A percentile compares a stretch with the other conserved stretches of the same genome.
phyloP scores from a whole-genome alignment of 164 flowering plant species.

The Magnolia sinica region DNA sequence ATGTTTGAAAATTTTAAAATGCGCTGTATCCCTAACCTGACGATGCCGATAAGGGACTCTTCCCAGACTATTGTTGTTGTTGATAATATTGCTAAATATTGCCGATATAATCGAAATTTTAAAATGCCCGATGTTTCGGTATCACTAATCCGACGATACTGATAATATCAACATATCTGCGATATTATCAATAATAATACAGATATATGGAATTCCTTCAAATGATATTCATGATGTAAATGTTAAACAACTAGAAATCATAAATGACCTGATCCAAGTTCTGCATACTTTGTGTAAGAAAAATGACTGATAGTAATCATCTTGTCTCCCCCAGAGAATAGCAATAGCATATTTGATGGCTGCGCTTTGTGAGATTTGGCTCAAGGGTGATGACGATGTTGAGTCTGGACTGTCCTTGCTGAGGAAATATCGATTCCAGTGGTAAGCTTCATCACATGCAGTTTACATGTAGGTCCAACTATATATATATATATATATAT shows the following conservation, averaged over 20 bases:
- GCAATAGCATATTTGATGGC: conserved; percentile 60
- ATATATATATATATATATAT: too few species aligned
- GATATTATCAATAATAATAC: too few species aligned
- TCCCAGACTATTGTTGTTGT: too few species aligned
- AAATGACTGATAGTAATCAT: neutral
- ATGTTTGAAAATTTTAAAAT: too few species aligned
- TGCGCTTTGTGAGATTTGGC: conserved; percentile 79
- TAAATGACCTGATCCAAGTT: neutral
- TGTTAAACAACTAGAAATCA: neutral
- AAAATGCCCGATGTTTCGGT: too few species aligned
- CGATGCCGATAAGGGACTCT: too few species aligned
- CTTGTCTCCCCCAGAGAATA: conserved; percentile 49
- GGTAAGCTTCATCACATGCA: conserved; percentile 25
- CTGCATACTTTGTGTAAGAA: neutral
- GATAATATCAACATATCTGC: too few species aligned
- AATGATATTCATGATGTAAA: neutral
- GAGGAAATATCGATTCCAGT: conserved; percentile 50
- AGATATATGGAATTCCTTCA: too few species aligned
- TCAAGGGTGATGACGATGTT: conserved; percentile 39
- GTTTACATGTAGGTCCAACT: neutral
- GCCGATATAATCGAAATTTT: too few species aligned
- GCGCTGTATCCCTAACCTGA: too few species aligned
- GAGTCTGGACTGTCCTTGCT: conserved; percentile 36
- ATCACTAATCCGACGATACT: too few species aligned
- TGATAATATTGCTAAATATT: too few species aligned